Conservation (phyloP, 140 eudicot genomes). For the Erigeron philadelphicus region DNA sequence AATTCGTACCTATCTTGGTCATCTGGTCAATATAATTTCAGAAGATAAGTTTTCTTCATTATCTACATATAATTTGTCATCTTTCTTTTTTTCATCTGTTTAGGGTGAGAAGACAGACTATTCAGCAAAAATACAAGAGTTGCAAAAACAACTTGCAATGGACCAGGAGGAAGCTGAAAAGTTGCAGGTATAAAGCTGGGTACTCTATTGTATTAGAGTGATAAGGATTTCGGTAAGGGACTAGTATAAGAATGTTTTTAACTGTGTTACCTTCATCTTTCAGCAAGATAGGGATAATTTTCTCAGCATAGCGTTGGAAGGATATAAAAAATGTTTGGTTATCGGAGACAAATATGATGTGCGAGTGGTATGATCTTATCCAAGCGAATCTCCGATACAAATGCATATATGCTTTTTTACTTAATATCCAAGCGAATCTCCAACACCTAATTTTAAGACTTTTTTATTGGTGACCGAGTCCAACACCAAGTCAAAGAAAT, state of each 20-base stretch:
- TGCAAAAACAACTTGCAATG: constrained; percentile 89
- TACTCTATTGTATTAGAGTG: background rate
- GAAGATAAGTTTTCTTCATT: constrained; percentile 5
- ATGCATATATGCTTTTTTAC: constrained; percentile 13
- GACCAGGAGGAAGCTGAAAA: constrained; percentile 89
- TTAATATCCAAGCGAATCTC: constrained; percentile 15
- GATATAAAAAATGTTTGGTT: constrained; percentile 73
- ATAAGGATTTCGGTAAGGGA: too few relatives aligned
- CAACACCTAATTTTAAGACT: background rate
- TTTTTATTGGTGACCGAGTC: too few relatives aligned
- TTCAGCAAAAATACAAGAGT: constrained; percentile 78
- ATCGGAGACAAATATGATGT: constrained; percentile 89
- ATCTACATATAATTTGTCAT: background rate
- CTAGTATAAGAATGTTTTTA: background rate
- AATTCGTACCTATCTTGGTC: constrained; percentile 8
- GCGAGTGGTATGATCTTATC: constrained; percentile 63
- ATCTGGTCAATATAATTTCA: background rate
- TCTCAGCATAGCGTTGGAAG: constrained; percentile 72
- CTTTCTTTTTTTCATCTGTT: constrained; percentile 18
- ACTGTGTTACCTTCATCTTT: constrained; percentile 21
- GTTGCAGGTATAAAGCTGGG: constrained; percentile 52
- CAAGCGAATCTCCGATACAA: constrained; percentile 8
- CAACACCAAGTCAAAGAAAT: too few relatives aligned
- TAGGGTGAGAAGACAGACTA: constrained; percentile 88
- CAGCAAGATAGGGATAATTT: constrained; percentile 96